Evolutionary conservation across 2,329 filamentous ascomycete species (phyloP).

Genomic region (Pseudogymnoascus sp.): DNA sequence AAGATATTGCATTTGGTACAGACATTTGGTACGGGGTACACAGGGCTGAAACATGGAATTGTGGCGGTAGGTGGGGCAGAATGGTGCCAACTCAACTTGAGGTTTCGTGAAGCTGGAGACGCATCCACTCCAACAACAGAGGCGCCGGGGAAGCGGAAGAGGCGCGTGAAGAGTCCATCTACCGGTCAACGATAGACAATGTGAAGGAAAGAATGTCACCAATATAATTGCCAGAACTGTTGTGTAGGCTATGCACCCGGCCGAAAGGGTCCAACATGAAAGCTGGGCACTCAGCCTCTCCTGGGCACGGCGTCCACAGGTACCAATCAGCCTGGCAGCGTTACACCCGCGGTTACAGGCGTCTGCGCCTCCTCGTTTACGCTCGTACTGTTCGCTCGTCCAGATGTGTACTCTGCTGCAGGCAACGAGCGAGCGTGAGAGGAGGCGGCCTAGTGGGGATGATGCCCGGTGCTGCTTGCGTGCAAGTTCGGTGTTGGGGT

Average conservation of each 20-base stretch:
- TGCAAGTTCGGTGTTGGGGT: neutral
- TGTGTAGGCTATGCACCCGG: neutral
- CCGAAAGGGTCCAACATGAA: neutral
- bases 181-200: neutral
- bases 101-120: neutral
- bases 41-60: neutral
- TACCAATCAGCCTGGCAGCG: neutral
- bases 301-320: neutral
- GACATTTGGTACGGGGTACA: neutral
- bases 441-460: neutral
- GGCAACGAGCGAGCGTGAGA: neutral
- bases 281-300: neutral
- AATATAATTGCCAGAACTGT: neutral
- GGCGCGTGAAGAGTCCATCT: neutral
- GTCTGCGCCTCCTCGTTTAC: conserved; percentile 3
- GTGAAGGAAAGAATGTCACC: neutral
- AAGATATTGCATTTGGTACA: neutral
- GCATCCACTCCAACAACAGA: neutral
- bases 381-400: neutral
- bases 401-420: neutral
- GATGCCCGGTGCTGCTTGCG: neutral
- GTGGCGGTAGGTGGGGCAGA: neutral
- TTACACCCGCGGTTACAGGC: conserved; percentile 6
- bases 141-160: neutral
- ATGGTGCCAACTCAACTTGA: neutral